phyloP scores from a whole-genome alignment of 2,329 filamentous ascomycete genomes.

The Arthrobotrys conoides region DNA sequence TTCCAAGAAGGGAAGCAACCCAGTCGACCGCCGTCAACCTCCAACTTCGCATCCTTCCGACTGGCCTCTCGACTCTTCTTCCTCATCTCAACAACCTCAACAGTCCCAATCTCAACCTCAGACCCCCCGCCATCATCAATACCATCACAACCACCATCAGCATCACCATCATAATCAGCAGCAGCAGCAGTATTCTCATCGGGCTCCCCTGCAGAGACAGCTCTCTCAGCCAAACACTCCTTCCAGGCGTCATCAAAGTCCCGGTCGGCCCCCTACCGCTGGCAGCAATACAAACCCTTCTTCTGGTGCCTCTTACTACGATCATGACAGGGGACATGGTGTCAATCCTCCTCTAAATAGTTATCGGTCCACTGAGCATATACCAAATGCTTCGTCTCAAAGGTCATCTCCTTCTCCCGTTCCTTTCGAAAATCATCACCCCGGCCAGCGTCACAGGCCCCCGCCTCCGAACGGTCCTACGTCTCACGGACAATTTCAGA shows the following conservation, averaged over 20 bases:
- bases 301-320: background rate
- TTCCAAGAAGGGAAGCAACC: slow-evolving; percentile 53
- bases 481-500: slow-evolving; percentile 52
- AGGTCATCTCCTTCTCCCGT: slow-evolving; percentile 56
- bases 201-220: slow-evolving; percentile 52
- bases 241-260: slow-evolving; percentile 48
- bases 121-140: slow-evolving; percentile 6
- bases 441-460: slow-evolving; percentile 35
- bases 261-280: slow-evolving; percentile 49
- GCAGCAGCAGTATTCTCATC: slow-evolving; percentile 30
- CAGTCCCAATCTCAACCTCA: background rate
- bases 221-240: slow-evolving; percentile 55
- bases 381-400: slow-evolving; percentile 54
- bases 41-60: slow-evolving; percentile 38
- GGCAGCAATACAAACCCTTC: slow-evolving; percentile 18
- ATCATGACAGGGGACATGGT: slow-evolving; percentile 36
- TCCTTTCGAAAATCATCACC: slow-evolving; percentile 47
- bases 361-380: slow-evolving; percentile 43
- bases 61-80: slow-evolving; percentile 53
- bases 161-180: slow-evolving; percentile 10
- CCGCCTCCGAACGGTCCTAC: slow-evolving; percentile 56
- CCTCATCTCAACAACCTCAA: slow-evolving; percentile 16
- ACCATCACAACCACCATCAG: background rate
- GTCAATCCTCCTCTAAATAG: slow-evolving; percentile 46
- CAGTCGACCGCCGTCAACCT: slow-evolving; percentile 40